Evolutionary conservation across 148 eudicot genomes (phyloP), one percentile per base, ranked within the genome.

Genomic region (Camellia japonica): DNA sequence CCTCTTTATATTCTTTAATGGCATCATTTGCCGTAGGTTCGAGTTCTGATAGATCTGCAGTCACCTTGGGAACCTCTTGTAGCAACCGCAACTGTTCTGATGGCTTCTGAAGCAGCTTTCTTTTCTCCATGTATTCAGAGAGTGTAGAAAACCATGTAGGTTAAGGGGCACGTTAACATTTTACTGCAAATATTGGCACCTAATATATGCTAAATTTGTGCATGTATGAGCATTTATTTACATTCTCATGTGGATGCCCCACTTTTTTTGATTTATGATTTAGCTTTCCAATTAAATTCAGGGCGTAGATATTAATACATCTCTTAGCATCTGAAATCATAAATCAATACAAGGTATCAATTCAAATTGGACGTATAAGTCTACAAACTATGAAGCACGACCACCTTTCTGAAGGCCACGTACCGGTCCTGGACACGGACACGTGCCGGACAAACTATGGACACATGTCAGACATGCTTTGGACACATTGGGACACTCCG

Each of bases 31-130:
- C 14, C 30, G 64, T 63, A 74, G 83, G 14, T 30, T 88, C 83
- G 20, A 70, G 62, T 73, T 87, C 84, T 38, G 80, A 75, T 16
- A 74, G 80, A 58, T 91, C 94, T 62, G 94, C 83, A 77, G 80
- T 70, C 81, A 88, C 89, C 56, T 76, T 78, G 23, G 94, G 94
- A 16, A 85, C 76, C 75, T 80, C 88, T 64, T 81, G 77, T 41
- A 91, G 84, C 83, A 87, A 74, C 47, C 89, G 92, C 1, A 38
- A 20, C 81, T 87, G 89, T 78, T 90, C 91, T 83, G 74, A 84
- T 73, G 84, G 76, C 12, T 88, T 81, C 83, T 81, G 85, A 56
- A 91, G 87, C 19, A 84, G 62, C 38, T 80, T 79, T 79, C 87
- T 84, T 80, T 79, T 82, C 77, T 76, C 82, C 74, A 82, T 71